A percentile compares a stretch with the other conserved stretches of the same genome.
These are phyloP conservation scores for Larix sibirica DNA, from an alignment of 83 land plant genomes.

Conservation along the genomic window DNA sequence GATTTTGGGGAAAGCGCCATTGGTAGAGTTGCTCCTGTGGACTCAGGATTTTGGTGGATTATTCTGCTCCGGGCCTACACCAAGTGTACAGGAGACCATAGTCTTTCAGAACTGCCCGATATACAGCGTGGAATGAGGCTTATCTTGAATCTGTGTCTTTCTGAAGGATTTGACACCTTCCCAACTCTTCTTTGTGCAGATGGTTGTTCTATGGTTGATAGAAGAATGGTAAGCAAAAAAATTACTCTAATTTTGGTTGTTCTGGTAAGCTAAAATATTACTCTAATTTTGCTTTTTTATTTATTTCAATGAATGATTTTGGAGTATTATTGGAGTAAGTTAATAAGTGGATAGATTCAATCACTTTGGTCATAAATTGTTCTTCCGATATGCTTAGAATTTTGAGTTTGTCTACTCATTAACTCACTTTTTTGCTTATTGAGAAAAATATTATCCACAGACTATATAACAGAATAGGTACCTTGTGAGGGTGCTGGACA, in stretches of 20 bases:
- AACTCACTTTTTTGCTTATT: too few relatives aligned
- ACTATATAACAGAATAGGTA: neutral
- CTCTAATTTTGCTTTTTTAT: too few relatives aligned
- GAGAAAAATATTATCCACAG: too few relatives aligned
- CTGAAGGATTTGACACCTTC: slow-evolving; percentile 86
- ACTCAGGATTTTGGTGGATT: slow-evolving; percentile 87
- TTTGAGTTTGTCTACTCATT: too few relatives aligned
- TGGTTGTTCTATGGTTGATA: slow-evolving; percentile 45
- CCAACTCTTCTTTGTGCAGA: slow-evolving; percentile 55
- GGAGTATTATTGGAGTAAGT: too few relatives aligned
- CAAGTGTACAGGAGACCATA: slow-evolving; percentile 67
- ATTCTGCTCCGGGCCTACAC: slow-evolving; percentile 82
- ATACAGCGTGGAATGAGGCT: slow-evolving; percentile 77
- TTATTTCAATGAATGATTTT: too few relatives aligned
- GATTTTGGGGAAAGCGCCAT: slow-evolving; percentile 89
- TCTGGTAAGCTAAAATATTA: neutral
- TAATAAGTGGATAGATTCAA: too few relatives aligned
- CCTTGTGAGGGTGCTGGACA: neutral
- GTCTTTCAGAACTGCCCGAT: slow-evolving; percentile 67
- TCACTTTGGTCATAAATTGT: too few relatives aligned
- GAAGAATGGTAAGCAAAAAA: slow-evolving; percentile 39
- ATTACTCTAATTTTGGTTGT: slow-evolving; percentile 19
- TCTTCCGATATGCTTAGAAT: too few relatives aligned
- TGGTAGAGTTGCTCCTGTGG: slow-evolving; percentile 81
- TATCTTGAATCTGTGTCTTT: slow-evolving; percentile 57